phyloP scores from a whole-genome alignment of 306 rosid species.

The Lithocarpus polystachyus region DNA sequence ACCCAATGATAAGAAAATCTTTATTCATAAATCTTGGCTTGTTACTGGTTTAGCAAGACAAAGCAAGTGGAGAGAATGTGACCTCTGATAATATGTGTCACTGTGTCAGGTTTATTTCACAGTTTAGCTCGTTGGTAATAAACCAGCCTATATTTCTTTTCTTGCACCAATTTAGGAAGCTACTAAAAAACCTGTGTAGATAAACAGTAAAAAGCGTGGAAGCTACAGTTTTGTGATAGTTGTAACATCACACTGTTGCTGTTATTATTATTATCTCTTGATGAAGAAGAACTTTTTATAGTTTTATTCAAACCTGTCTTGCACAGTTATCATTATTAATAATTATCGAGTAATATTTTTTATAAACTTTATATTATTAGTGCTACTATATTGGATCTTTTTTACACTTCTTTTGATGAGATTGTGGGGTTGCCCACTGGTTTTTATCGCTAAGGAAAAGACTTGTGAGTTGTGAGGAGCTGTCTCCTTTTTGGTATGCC shows the following conservation, averaged over 20 bases:
- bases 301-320: no score
- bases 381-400: neutral
- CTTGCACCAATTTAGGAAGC: neutral
- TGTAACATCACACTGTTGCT: neutral
- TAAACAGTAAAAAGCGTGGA: neutral
- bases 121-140: no score
- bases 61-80: no score
- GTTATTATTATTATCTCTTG: no score
- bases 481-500: neutral
- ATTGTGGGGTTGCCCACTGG: conserved; percentile 20
- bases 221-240: neutral
- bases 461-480: conserved; percentile 24
- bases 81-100: no score
- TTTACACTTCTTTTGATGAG: conserved; percentile 11
- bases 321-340: no score
- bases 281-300: no score
- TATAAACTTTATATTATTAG: neutral
- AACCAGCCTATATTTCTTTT: neutral
- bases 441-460: conserved; percentile 21
- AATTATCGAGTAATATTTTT: neutral
- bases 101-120: no score
- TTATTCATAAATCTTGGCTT: no score
- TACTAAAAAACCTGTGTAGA: neutral
- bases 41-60: no score
- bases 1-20: no score